Evolutionary conservation across 2,329 filamentous ascomycete species (phyloP).

Genomic region (Penicillium fuscoglaucum): DNA sequence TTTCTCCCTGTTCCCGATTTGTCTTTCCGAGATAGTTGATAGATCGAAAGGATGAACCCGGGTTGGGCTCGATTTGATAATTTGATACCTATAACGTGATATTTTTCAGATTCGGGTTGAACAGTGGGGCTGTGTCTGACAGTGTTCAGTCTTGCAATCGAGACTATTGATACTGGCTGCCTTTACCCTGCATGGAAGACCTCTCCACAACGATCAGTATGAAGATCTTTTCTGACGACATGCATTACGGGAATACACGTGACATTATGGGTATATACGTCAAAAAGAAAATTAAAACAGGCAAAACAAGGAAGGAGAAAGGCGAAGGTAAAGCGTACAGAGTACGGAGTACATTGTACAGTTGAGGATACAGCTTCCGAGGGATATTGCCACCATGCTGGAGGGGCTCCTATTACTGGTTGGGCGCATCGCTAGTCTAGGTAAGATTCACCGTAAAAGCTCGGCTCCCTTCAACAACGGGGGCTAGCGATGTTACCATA

Average conservation of each 20-base stretch:
- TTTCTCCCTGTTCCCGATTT: neutral
- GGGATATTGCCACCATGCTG: neutral
- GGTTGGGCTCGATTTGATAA: neutral
- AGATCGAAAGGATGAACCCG: constrained; percentile 5
- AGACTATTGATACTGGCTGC: constrained; percentile 6
- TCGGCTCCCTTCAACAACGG: neutral
- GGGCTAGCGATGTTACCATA: neutral
- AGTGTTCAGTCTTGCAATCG: neutral
- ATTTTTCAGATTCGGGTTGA: neutral
- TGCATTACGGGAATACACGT: neutral
- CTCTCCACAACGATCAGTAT: neutral
- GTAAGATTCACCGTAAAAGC: neutral
- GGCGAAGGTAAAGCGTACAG: neutral
- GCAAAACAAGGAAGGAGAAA: neutral
- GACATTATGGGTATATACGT: neutral
- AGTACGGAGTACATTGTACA: neutral
- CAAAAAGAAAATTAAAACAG: neutral
- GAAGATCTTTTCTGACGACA: neutral
- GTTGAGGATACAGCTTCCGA: neutral
- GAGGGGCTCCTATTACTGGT: neutral
- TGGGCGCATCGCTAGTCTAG: neutral
- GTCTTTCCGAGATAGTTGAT: neutral
- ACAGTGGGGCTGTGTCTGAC: neutral
- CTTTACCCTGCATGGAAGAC: constrained; percentile 7
- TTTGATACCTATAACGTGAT: neutral